Conservation (phyloP, 345 rosid genomes). For the Durio zibethinus region DNA sequence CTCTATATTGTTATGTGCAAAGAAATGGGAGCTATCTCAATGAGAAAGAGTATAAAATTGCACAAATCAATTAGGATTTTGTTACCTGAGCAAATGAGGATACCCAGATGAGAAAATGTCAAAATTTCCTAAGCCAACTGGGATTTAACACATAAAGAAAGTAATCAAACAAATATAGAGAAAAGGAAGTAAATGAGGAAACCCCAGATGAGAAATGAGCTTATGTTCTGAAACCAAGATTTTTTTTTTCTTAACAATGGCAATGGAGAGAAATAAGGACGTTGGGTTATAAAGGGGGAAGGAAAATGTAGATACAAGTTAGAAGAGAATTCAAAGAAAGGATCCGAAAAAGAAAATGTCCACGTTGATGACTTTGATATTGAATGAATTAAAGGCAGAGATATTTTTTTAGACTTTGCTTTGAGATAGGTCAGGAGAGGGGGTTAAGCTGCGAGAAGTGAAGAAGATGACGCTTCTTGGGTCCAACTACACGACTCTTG, state of each 20-base stretch:
- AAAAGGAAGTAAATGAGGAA: neutral
- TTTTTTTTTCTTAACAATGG: neutral
- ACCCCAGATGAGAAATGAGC: neutral
- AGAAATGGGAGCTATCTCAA: neutral
- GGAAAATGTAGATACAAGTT: slow-evolving; percentile 8
- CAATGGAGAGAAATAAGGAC: neutral
- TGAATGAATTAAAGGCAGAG: slow-evolving; percentile 1
- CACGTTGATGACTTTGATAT: slow-evolving; percentile 7
- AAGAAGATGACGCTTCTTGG: slow-evolving; percentile 24
- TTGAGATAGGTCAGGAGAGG: neutral
- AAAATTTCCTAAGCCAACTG: neutral
- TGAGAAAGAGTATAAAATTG: neutral
- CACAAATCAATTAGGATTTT: slow-evolving; percentile 11
- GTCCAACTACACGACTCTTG: slow-evolving; percentile 20
- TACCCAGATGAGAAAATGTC: neutral
- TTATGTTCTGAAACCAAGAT: neutral
- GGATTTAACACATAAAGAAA: neutral
- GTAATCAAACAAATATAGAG: neutral
- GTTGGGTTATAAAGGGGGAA: neutral
- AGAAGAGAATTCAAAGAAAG: slow-evolving; percentile 9
- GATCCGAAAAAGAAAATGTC: slow-evolving; percentile 6
- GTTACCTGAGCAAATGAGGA: neutral
- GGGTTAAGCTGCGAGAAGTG: slow-evolving; percentile 5
- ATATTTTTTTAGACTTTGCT: neutral
- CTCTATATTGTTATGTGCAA: neutral